Conservation (phyloP, 441 rosid species). For the Populus hybrid region DNA sequence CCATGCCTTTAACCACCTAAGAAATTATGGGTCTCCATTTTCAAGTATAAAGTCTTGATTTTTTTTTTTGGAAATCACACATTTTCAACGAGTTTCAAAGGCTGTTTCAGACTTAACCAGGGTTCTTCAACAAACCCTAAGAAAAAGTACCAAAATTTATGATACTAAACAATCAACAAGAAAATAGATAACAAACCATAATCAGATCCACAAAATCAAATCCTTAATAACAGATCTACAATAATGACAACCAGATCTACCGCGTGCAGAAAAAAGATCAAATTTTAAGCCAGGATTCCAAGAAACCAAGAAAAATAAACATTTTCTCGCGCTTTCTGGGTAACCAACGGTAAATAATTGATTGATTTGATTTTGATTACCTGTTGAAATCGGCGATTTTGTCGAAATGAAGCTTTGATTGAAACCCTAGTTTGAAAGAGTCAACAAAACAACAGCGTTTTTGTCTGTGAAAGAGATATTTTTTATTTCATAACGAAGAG, state of each 20-base stretch:
- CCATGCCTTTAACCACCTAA: too few species aligned
- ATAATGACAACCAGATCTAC: constrained; percentile 26
- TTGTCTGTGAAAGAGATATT: not conserved
- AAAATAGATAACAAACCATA: not conserved
- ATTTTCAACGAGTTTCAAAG: not conserved
- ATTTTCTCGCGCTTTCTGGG: not conserved
- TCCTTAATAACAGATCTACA: not conserved
- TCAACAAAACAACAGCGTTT: not conserved
- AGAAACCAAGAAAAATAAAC: not conserved
- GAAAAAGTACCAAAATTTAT: not conserved
- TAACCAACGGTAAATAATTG: not conserved
- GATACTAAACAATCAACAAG: not conserved
- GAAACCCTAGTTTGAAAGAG: not conserved
- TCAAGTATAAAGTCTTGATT: too few species aligned
- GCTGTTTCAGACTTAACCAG: not conserved
- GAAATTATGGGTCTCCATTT: too few species aligned
- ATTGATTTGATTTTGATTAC: not conserved
- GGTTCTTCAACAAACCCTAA: not conserved
- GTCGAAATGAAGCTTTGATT: not conserved
- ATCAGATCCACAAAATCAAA: not conserved
- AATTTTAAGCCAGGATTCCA: not conserved
- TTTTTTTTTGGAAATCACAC: too few species aligned
- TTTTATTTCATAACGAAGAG: too few species aligned
- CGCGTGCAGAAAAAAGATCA: not conserved
- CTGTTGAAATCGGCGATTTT: not conserved